Evolutionary conservation across 108 stramenopile genomes (phyloP).

Genomic region (Nitzschia inconspicua): DNA sequence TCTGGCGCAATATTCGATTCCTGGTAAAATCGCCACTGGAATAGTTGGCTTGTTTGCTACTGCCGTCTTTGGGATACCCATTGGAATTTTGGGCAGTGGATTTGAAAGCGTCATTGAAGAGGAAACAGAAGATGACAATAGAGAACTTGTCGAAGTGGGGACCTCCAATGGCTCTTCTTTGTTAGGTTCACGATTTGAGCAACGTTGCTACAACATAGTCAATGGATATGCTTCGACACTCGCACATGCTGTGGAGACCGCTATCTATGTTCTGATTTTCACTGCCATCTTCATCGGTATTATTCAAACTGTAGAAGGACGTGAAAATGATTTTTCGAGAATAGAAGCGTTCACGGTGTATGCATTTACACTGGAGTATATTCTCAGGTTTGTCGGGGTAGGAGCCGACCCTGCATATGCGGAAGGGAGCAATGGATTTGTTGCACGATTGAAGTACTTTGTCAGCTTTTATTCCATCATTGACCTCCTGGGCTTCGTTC

Average conservation of each 20-base stretch:
- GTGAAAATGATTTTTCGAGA: constrained; percentile 48
- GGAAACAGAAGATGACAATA: constrained; percentile 58
- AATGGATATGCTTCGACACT: constrained; percentile 60
- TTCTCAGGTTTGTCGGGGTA: constrained; percentile 69
- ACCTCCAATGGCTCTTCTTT: not conserved
- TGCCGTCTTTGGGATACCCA: constrained; percentile 77
- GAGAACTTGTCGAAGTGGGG: constrained; percentile 36
- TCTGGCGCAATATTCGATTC: constrained; percentile 64
- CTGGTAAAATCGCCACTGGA: constrained; percentile 78
- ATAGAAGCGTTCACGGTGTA: constrained; percentile 75
- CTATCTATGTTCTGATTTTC: constrained; percentile 69
- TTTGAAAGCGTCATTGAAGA: constrained; percentile 79
- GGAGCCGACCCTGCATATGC: constrained; percentile 74
- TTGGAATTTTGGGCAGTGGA: constrained; percentile 87
- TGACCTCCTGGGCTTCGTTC: constrained; percentile 83
- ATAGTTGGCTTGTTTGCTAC: constrained; percentile 82
- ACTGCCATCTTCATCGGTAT: constrained; percentile 61
- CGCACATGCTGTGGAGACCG: constrained; percentile 51
- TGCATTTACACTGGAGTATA: constrained; percentile 88
- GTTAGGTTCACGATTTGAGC: constrained; percentile 27
- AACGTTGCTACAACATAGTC: constrained; percentile 51
- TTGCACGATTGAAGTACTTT: constrained; percentile 54
- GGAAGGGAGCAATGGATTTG: constrained; percentile 18
- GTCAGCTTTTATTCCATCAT: constrained; percentile 85
- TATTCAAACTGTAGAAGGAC: constrained; percentile 64